A percentile compares a stretch with the other conserved stretches of the same genome.
Conservation (phyloP, 805 yeast genomes). For the Ogataea glucozyma region DNA sequence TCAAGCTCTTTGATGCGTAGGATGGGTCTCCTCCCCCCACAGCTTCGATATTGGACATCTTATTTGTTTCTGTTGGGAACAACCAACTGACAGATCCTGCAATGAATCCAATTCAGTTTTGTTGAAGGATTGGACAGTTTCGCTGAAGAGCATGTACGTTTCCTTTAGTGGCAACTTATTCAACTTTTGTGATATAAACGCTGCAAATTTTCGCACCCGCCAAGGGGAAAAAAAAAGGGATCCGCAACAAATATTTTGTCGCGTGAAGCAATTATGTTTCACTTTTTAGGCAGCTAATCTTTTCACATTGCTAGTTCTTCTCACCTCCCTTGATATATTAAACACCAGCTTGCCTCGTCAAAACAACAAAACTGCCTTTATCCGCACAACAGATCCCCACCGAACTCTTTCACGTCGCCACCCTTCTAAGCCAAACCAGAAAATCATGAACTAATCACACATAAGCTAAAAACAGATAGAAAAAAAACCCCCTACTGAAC, state of each 20-base stretch:
- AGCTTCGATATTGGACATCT: conserved; percentile 10
- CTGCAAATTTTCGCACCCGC: conserved; percentile 10
- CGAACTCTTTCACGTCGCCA: too few relatives aligned
- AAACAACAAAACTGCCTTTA: too few relatives aligned
- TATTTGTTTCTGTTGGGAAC: background rate
- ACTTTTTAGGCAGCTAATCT: too few relatives aligned
- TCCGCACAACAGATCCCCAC: too few relatives aligned
- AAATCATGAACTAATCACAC: too few relatives aligned
- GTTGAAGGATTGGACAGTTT: background rate
- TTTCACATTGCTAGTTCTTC: too few relatives aligned
- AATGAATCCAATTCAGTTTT: conserved; percentile 3
- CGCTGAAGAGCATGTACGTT: background rate
- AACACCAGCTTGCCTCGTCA: too few relatives aligned
- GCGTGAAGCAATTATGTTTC: background rate
- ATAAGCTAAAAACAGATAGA: too few relatives aligned
- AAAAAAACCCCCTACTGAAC: too few relatives aligned
- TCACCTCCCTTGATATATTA: too few relatives aligned
- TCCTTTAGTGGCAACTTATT: background rate
- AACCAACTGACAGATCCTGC: conserved; percentile 6
- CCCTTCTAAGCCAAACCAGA: too few relatives aligned
- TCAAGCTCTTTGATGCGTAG: conserved; percentile 17
- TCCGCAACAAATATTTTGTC: conserved; percentile 5
- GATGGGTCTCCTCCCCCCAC: conserved; percentile 15
- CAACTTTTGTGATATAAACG: conserved; percentile 5
- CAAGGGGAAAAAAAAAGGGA: conserved; percentile 14